Evolutionary conservation across 2,329 filamentous ascomycete species (phyloP).

Genomic region (Hirsutella minnesotensis): DNA sequence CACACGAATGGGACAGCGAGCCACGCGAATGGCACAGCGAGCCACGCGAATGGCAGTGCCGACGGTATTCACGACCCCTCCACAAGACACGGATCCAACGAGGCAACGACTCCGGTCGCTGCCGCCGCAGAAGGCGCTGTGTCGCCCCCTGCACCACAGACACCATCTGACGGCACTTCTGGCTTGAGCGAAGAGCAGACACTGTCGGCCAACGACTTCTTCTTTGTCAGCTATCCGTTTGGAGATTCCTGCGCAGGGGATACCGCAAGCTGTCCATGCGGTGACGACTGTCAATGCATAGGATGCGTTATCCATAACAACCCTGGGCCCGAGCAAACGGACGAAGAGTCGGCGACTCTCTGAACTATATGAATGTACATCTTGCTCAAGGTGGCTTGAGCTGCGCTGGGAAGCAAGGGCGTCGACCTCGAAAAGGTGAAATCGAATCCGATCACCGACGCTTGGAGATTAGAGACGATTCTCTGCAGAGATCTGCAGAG

Average conservation of each 20-base stretch:
- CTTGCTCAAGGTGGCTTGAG: neutral
- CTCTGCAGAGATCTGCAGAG: no score
- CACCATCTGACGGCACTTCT: slow-evolving; percentile 35
- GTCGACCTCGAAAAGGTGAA: neutral
- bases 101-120: slow-evolving; percentile 7
- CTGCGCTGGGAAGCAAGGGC: no score
- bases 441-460: no score
- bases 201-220: slow-evolving; percentile 40
- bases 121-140: slow-evolving; percentile 15
- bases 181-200: slow-evolving; percentile 36
- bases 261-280: slow-evolving; percentile 40
- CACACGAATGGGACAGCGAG: slow-evolving; percentile 12
- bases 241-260: slow-evolving; percentile 36
- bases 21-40: slow-evolving; percentile 12
- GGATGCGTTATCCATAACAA: slow-evolving; percentile 42
- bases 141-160: slow-evolving; percentile 29
- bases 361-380: neutral
- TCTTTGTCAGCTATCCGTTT: slow-evolving; percentile 46
- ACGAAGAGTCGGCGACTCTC: neutral
- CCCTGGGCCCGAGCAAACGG: slow-evolving; percentile 6
- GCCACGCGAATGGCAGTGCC: slow-evolving; percentile 11
- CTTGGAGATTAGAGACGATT: no score
- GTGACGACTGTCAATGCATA: slow-evolving; percentile 46
- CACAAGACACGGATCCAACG: slow-evolving; percentile 10
- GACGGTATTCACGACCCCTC: slow-evolving; percentile 11